phyloP scores from a whole-genome alignment of 2,329 filamentous ascomycete genomes.

The Xylaria sp. region DNA sequence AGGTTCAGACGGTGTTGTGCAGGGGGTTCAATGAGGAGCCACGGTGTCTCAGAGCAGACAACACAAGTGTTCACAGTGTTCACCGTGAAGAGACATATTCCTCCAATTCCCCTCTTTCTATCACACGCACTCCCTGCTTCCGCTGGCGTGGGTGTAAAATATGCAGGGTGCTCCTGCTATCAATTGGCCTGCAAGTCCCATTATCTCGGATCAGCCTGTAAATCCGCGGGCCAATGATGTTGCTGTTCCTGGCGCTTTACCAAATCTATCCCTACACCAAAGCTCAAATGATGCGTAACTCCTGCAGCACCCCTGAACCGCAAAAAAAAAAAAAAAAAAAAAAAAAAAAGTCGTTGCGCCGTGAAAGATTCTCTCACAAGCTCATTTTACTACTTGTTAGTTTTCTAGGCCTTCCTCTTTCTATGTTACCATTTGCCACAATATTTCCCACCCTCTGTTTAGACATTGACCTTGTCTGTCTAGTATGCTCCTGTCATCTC shows the following conservation, averaged over 20 bases:
- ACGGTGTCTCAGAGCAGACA: constrained; percentile 29
- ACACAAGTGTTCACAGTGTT: constrained; percentile 31
- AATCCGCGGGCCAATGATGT: constrained; percentile 46
- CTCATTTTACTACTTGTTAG: constrained; percentile 4
- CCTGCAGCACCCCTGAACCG: constrained; percentile 31
- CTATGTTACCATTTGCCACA: not conserved
- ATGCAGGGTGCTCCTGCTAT: constrained; percentile 25
- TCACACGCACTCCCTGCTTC: not conserved
- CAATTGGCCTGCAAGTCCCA: constrained; percentile 35
- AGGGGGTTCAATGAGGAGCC: constrained; percentile 25
- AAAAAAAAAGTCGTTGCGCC: constrained; percentile 21
- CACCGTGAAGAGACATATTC: not conserved
- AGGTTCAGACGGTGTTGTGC: constrained; percentile 8
- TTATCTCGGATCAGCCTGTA: constrained; percentile 39
- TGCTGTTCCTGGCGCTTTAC: constrained; percentile 47
- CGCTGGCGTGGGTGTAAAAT: constrained; percentile 5
- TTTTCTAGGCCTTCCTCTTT: constrained; percentile 5
- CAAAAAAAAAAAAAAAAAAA: too few relatives aligned
- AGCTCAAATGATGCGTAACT: constrained; percentile 15
- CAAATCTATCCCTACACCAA: constrained; percentile 33
- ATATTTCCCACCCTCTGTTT: not conserved
- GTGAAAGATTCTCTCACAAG: constrained; percentile 13
- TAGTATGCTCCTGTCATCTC: not conserved
- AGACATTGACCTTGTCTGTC: not conserved
- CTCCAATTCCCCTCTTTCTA: constrained; percentile 1